Evolutionary conservation across 2,329 filamentous ascomycete genomes (phyloP), one percentile per base, ranked within the genome.

Genomic region (Aspergillus sp.): DNA sequence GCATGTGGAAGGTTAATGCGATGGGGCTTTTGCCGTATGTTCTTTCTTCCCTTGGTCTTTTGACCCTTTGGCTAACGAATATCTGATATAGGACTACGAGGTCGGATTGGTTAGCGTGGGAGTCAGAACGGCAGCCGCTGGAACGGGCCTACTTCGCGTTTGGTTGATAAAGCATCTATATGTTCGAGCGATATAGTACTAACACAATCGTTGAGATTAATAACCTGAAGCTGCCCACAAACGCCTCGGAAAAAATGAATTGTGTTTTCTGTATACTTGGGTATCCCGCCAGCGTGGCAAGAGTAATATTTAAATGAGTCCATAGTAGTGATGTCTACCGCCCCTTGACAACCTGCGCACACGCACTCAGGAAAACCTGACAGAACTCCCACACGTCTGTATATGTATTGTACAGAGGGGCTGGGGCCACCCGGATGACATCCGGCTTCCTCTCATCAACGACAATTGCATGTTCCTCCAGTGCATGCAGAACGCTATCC

Each of bases 101-200:
- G 64, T 95, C 89, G 55, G 93, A 98, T 68, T 98, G 93, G 93
- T 74, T 98, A 59, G 91, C 91, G 47, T 98, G 93, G 93, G 93
- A 98, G 67, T 76, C 77, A 12, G 81, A 86, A 64, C 78, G 86
- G 61, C 76, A 81, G 54, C 78, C 84, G 10, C 57, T 85, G 52
- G 85, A 90, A 63, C 71, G 75, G 52, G 82, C 83, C 6, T 75
- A 83, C 49, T 75, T 80, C 54, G 82, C 80, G 28, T 73, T 85
- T 50, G 57, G 60, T 48, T 70, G 52, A 64, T 50, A 10, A 41
- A 12, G 19, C 19, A 19, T 38, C 3, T 39, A 8, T 5, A 39
- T 39, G 19, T 19, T 19, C 19, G 19, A 19, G 19, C 19, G 19
- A 19, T 19, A 19, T 19, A 19, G 19, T 19, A 19, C 19, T 19